Conservation (phyloP, 495 filamentous ascomycete species). For the Xylona heveae region DNA sequence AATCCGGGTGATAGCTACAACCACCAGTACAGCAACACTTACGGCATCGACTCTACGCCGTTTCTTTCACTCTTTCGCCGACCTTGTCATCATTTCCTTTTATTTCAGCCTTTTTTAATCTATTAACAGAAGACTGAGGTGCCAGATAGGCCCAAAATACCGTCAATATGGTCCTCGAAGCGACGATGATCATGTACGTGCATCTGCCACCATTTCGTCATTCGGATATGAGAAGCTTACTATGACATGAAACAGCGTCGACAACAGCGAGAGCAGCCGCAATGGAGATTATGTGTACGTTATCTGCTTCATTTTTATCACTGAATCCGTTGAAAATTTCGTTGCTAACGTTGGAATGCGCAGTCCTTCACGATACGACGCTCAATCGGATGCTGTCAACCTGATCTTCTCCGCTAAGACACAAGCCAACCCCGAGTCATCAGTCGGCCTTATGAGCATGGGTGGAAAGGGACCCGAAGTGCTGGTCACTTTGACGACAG, state of each 20-base stretch:
- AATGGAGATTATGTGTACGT: conserved; percentile 84
- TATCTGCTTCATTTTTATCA: not conserved
- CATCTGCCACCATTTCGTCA: conserved; percentile 5
- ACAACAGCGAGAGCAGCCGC: conserved; percentile 94
- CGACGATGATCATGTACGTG: conserved; percentile 52
- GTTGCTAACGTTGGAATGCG: not conserved
- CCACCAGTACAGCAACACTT: no score
- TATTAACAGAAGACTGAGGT: no score
- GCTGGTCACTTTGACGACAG: conserved; percentile 81
- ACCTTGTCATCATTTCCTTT: not conserved
- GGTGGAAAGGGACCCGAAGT: conserved; percentile 92
- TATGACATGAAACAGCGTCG: conserved; percentile 35
- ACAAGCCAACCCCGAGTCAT: conserved; percentile 84
- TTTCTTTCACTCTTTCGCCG: no score
- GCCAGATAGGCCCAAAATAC: conserved; percentile 5
- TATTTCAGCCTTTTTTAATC: not conserved
- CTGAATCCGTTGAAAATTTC: not conserved
- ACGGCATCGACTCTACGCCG: no score
- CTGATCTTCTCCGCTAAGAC: conserved; percentile 90
- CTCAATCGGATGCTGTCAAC: conserved; percentile 83
- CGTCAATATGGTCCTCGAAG: conserved; percentile 48
- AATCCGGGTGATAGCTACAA: no score
- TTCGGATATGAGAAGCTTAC: conserved; percentile 8
- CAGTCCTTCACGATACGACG: conserved; percentile 82
- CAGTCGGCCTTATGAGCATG: conserved; percentile 97